These are phyloP conservation scores for Amesomyces nigricolor DNA, from an alignment of 2,329 filamentous ascomycete species.

Conservation along the genomic window DNA sequence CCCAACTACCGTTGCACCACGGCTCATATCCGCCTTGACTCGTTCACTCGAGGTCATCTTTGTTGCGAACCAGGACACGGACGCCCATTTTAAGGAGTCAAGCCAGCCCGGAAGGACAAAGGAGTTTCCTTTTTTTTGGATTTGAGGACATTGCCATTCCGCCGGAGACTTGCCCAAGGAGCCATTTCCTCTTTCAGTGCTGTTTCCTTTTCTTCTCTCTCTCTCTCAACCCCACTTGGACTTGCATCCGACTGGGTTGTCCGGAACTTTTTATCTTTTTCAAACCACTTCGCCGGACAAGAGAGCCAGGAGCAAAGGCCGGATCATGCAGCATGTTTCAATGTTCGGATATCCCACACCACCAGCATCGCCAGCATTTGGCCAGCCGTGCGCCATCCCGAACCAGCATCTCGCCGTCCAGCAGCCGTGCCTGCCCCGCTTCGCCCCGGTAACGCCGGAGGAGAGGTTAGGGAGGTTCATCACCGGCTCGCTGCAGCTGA, in stretches of 20 bases:
- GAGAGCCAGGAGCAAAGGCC: constrained; percentile 19
- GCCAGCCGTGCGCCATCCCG: constrained; percentile 43
- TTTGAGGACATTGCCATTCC: constrained; percentile 5
- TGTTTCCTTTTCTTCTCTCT: constrained; percentile 24
- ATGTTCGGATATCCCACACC: constrained; percentile 53
- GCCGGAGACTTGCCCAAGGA: constrained; percentile 21
- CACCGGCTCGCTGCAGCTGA: constrained; percentile 76
- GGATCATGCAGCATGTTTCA: constrained; percentile 57
- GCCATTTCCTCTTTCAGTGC: constrained; percentile 26
- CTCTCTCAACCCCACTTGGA: background rate
- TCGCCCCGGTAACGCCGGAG: constrained; percentile 63
- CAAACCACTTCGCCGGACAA: background rate
- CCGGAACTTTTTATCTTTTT: constrained; percentile 1
- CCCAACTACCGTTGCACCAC: constrained; percentile 17
- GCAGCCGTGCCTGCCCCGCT: constrained; percentile 41
- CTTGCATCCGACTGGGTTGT: background rate
- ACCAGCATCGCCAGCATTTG: constrained; percentile 50
- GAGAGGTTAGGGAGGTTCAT: constrained; percentile 80
- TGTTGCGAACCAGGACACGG: constrained; percentile 19
- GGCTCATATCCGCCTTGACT: constrained; percentile 34
- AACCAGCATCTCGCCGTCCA: constrained; percentile 30
- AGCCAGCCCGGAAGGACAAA: constrained; percentile 26
- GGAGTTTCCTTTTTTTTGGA: constrained; percentile 10
- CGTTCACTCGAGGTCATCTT: constrained; percentile 46
- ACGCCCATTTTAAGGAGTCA: constrained; percentile 6